Base-by-base conservation (phyloP, 2,329 filamentous ascomycete species). In the Calonectria naviculata region DNA sequence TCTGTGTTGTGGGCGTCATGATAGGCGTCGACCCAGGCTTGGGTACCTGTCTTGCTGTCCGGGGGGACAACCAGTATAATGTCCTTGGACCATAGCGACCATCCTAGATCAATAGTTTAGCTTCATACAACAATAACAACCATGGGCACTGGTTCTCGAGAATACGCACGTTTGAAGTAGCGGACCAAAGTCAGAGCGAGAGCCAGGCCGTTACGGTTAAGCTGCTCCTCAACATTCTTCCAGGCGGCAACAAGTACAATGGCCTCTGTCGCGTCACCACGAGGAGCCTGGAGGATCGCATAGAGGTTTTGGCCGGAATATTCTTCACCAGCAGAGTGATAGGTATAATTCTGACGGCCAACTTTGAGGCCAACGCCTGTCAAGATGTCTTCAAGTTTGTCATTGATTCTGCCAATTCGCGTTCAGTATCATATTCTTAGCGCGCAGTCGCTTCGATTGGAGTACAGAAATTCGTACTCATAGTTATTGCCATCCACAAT, bases 51-150 rank as follows among this genome's bases (percentile, higher is more conserved):
- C 70, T 92, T 93, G 82, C 95, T 97, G 83, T 99, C 97, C 0
- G 94, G 93, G 0, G 97, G 92, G 56, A 99, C 89, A 7, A 99
- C 85, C 76, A 99, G 91, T 70, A 99, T 96, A 76, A 99, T 98
- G 82, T 99, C 97, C 84, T 99, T 99, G 70, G 95, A 98, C 97
- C 97, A 99, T 31, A 99, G 88, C 65, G 95, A 98, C 97, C 97
- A 99, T 76, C 93, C 90, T 92, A 41, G 29, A 12, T n/a, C 13
- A 12, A n/a, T 17, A 42, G 65, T 65, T 81, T 38, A 82, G 76
- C 71, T 44, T 15, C 17, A 60, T 29, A 12, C 34, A 41, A 42
- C 19, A 31, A 58, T 9, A 34, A 17, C 19, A 28, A 17, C 7
- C 6, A 13, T 4, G 29, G 17, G 17, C 9, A 13, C 5, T 26